These are phyloP conservation scores for Solanum peruvianum DNA, from an alignment of 257 asterid species.

Conservation along the genomic window DNA sequence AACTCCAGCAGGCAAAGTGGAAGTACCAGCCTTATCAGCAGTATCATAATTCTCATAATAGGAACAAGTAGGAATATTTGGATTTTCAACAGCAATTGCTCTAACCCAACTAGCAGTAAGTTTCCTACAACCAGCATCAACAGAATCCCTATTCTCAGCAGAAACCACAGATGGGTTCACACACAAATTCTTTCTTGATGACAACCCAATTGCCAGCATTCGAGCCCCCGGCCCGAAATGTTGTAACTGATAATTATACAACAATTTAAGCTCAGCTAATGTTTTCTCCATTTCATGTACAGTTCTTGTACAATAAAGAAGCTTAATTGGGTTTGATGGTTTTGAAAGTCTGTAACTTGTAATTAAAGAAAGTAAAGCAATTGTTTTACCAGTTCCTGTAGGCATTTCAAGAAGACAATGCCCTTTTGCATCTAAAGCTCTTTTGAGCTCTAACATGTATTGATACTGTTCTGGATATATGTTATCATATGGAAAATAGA, in stretches of 20 bases:
- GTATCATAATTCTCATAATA: slow-evolving; percentile 74
- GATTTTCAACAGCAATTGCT: slow-evolving; percentile 58
- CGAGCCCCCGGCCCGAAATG: slow-evolving; percentile 54
- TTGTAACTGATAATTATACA: slow-evolving; percentile 68
- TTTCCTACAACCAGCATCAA: slow-evolving; percentile 92
- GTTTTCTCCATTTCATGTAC: slow-evolving; percentile 99
- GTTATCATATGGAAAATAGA: slow-evolving; percentile 87
- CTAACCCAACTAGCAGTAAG: slow-evolving; percentile 95
- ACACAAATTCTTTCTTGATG: slow-evolving; percentile 92
- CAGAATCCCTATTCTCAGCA: slow-evolving; percentile 91
- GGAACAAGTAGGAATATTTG: slow-evolving; percentile 57
- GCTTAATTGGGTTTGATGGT: slow-evolving; percentile 62
- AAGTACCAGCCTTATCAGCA: slow-evolving; percentile 49
- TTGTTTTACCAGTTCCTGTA: slow-evolving; percentile 94
- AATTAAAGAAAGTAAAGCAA: slow-evolving; percentile 77
- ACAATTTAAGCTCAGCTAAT: slow-evolving; percentile 64
- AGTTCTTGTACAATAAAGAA: slow-evolving; percentile 86
- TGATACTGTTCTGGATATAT: slow-evolving; percentile 90
- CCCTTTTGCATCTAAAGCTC: slow-evolving; percentile 90
- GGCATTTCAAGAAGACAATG: slow-evolving; percentile 96
- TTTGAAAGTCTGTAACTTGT: slow-evolving; percentile 77
- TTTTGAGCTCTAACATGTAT: slow-evolving; percentile 91
- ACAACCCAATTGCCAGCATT: slow-evolving; percentile 75
- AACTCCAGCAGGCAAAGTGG: slow-evolving; percentile 88
- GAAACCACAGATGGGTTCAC: slow-evolving; percentile 75